These are phyloP conservation scores for Sarocladiaceae sp. DNA, from an alignment of 2,329 filamentous ascomycete genomes.

Conservation along the genomic window DNA sequence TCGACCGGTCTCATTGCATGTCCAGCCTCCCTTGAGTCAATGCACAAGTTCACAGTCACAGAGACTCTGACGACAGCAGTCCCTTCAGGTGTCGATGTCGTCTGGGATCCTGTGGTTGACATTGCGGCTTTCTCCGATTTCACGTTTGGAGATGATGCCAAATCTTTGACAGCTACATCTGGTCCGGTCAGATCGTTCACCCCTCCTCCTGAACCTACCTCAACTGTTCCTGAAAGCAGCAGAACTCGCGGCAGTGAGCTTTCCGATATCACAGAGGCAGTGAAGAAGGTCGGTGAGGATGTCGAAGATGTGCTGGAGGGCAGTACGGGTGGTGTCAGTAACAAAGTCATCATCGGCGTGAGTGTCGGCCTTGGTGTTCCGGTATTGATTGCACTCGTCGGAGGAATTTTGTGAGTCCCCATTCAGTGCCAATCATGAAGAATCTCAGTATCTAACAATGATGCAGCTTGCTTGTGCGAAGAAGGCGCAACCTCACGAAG, in stretches of 20 bases:
- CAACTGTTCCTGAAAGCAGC: too few species aligned
- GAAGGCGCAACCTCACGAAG: too few species aligned
- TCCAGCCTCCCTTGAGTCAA: constrained; percentile 44
- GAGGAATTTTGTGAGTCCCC: too few species aligned
- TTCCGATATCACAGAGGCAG: constrained; percentile 18
- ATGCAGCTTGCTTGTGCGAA: too few species aligned
- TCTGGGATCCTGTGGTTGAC: constrained; percentile 16
- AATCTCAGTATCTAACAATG: too few species aligned
- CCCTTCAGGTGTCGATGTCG: not conserved
- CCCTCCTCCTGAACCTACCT: too few species aligned
- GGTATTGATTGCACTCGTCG: constrained; percentile 19
- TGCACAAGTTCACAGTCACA: constrained; percentile 32
- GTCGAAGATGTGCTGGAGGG: constrained; percentile 15
- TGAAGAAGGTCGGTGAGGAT: not conserved
- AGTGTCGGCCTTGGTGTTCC: constrained; percentile 42
- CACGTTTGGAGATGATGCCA: constrained; percentile 37
- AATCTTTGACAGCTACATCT: constrained; percentile 30
- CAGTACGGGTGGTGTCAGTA: constrained; percentile 23
- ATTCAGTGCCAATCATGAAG: too few species aligned
- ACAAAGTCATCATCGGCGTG: constrained; percentile 43
- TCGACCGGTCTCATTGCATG: constrained; percentile 41
- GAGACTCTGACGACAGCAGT: constrained; percentile 23
- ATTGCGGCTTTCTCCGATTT: constrained; percentile 27
- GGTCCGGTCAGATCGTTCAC: too few species aligned
- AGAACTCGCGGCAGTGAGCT: too few species aligned